A percentile compares a stretch with the other conserved stretches of the same genome.
Evolutionary conservation across 805 yeast genomes (phyloP).

Genomic region (Lachancea quebecensis): DNA sequence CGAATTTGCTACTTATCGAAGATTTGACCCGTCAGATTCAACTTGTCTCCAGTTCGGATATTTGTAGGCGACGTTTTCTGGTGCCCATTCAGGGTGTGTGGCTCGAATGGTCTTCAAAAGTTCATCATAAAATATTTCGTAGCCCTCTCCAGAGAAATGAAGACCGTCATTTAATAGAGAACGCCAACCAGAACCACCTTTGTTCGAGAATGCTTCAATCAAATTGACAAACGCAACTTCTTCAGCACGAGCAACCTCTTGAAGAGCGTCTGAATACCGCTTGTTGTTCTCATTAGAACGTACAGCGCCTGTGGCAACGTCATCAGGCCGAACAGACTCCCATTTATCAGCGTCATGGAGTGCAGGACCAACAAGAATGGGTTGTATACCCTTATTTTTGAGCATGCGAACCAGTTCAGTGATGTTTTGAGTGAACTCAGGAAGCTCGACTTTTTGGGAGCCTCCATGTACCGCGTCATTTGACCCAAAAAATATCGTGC

Average conservation of each 20-base stretch:
- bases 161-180: constrained; percentile 47
- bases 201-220: constrained; percentile 37
- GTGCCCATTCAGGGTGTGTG: constrained; percentile 42
- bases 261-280: constrained; percentile 46
- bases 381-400: constrained; percentile 37
- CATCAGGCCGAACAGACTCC: constrained; percentile 31
- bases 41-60: constrained; percentile 40
- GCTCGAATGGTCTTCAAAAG: constrained; percentile 34
- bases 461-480: constrained; percentile 57
- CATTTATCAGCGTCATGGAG: constrained; percentile 43
- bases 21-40: constrained; percentile 19
- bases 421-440: constrained; percentile 44
- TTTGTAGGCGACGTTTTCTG: constrained; percentile 34
- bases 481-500: constrained; percentile 71
- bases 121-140: constrained; percentile 42
- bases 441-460: constrained; percentile 45
- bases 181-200: constrained; percentile 35
- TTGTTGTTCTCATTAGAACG: constrained; percentile 42
- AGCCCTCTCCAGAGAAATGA: constrained; percentile 52
- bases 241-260: constrained; percentile 38
- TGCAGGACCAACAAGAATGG: constrained; percentile 59
- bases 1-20: neutral
- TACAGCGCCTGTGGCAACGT: constrained; percentile 34
- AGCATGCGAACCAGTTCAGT: constrained; percentile 37
- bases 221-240: constrained; percentile 54